Percentiles rank a stretch among this genome's conserved stretches.
These are phyloP conservation scores for Citrus trifoliata DNA, from an alignment of 345 rosid species.

Conservation along the genomic window DNA sequence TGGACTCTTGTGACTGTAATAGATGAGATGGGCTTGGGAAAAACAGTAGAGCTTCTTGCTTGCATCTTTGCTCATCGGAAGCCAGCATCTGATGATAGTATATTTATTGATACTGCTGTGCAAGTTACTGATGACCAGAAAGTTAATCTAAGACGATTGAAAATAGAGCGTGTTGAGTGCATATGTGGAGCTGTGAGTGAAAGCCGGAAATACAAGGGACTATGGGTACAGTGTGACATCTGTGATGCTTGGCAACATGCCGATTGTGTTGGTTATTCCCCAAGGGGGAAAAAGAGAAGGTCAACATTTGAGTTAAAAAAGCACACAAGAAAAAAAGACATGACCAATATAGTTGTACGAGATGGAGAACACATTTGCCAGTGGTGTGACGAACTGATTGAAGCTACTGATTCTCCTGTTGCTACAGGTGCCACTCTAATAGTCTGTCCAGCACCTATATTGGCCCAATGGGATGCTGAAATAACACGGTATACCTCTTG, in stretches of 20 bases:
- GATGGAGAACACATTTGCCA: constrained; percentile 77
- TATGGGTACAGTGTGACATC: constrained; percentile 94
- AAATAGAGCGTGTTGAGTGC: constrained; percentile 92
- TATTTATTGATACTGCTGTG: constrained; percentile 17
- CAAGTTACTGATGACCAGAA: constrained; percentile 33
- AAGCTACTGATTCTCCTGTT: constrained; percentile 72
- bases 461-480: constrained; percentile 94
- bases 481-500: constrained; percentile 60
- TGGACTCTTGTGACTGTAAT: constrained; percentile 31
- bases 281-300: constrained; percentile 52
- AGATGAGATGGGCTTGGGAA: constrained; percentile 99
- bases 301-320: constrained; percentile 33
- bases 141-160: constrained; percentile 54
- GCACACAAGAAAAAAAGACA: constrained; percentile 46
- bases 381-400: constrained; percentile 73
- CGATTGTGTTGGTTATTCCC: constrained; percentile 90
- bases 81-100: constrained; percentile 40
- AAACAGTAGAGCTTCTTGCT: constrained; percentile 95
- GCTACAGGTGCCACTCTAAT: constrained; percentile 89
- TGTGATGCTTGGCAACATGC: constrained; percentile 99
- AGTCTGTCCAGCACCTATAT: constrained; percentile 93
- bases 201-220: constrained; percentile 66
- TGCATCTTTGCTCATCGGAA: constrained; percentile 73
- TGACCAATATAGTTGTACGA: constrained; percentile 46
- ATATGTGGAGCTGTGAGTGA: constrained; percentile 94